A percentile compares a stretch with the other conserved stretches of the same genome.
Conservation (phyloP, 768 basidiomycete species). For the Boletus edulis region DNA sequence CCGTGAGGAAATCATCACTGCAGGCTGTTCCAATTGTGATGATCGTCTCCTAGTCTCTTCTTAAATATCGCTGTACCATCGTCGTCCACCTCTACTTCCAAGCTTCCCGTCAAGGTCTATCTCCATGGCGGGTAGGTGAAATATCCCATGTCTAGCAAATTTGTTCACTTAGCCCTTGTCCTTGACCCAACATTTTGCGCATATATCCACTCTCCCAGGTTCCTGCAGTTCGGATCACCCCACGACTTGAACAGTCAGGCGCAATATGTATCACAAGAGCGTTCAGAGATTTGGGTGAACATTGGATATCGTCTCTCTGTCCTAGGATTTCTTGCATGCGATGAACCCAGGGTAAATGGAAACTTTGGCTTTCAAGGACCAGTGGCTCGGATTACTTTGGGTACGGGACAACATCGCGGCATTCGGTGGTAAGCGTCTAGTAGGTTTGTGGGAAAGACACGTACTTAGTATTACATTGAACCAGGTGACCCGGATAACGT, state of each 20-base stretch:
- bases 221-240: constrained; percentile 78
- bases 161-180: not conserved
- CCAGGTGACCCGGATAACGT: constrained; percentile 60
- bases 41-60: constrained; percentile 44
- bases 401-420: constrained; percentile 59
- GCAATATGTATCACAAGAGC: constrained; percentile 60
- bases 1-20: constrained; percentile 38
- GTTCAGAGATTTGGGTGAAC: constrained; percentile 70
- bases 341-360: constrained; percentile 56
- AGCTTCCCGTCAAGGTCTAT: constrained; percentile 68
- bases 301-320: constrained; percentile 73
- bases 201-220: constrained; percentile 37
- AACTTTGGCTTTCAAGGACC: constrained; percentile 85
- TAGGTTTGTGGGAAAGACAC: not conserved
- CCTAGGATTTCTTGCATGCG: constrained; percentile 70
- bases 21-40: not conserved
- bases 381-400: constrained; percentile 73
- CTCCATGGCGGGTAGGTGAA: constrained; percentile 67
- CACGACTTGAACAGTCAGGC: constrained; percentile 59
- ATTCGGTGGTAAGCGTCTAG: constrained; percentile 55
- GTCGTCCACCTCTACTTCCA: constrained; percentile 34
- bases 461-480: not conserved
- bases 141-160: not conserved
- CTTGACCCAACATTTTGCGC: not conserved
- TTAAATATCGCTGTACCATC: constrained; percentile 62